Conservation (phyloP, 2,329 filamentous ascomycete genomes). For the Aspergillus glaucus region DNA sequence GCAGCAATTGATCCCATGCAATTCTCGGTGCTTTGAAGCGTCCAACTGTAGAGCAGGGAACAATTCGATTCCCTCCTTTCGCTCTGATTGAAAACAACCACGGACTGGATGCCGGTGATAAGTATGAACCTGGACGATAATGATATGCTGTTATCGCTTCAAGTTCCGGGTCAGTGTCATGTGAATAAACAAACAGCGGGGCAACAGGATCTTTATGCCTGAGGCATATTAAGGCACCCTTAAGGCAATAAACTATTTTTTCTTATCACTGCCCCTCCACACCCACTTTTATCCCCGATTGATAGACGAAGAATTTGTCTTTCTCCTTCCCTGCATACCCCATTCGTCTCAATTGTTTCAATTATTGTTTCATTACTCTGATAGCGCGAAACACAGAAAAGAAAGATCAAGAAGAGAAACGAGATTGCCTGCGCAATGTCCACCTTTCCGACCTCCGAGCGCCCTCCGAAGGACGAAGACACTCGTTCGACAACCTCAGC, state of each 20-base stretch:
- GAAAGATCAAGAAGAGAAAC: neutral
- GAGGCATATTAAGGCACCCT: conserved; percentile 2
- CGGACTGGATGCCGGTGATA: neutral
- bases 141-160: conserved; percentile 8
- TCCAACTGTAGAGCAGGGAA: neutral
- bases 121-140: neutral
- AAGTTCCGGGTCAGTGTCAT: conserved; percentile 5
- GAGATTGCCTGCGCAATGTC: conserved; percentile 17
- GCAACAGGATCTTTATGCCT: conserved; percentile 18
- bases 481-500: conserved; percentile 29
- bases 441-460: conserved; percentile 18
- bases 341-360: neutral
- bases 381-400: too few relatives aligned
- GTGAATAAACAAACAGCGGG: conserved; percentile 21
- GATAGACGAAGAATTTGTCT: neutral
- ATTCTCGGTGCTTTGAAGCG: neutral
- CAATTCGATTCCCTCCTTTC: neutral
- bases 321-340: neutral
- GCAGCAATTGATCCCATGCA: neutral
- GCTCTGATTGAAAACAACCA: neutral
- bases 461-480: conserved; percentile 17
- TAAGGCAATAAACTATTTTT: conserved; percentile 14
- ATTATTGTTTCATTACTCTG: too few relatives aligned
- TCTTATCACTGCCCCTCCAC: conserved; percentile 20
- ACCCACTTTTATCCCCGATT: neutral